Percentiles rank a stretch among this genome's conserved stretches.
These are phyloP conservation scores for Erythrophleum ivorense DNA, from an alignment of 331 rosid species.

Conservation along the genomic window DNA sequence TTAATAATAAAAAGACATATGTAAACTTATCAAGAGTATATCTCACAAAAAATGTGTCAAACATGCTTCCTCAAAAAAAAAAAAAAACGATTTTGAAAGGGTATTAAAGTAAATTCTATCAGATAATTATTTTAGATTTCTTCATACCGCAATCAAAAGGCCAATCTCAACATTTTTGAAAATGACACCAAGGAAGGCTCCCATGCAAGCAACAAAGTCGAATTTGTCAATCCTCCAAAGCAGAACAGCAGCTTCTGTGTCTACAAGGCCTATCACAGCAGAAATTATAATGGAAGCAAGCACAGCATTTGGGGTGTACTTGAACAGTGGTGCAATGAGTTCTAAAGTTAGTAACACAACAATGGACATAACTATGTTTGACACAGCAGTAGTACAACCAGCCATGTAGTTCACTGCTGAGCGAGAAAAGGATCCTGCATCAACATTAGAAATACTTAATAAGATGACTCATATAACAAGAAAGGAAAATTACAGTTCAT, in stretches of 20 bases:
- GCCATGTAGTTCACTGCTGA: conserved; percentile 89
- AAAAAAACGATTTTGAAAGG: too few species aligned
- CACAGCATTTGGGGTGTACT: conserved; percentile 89
- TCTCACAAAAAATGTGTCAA: too few species aligned
- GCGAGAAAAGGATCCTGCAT: conserved; percentile 82
- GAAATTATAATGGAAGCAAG: conserved; percentile 77
- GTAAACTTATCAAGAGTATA: too few species aligned
- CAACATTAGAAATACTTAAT: neutral
- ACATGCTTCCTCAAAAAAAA: too few species aligned
- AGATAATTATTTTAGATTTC: neutral
- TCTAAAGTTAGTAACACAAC: conserved; percentile 63
- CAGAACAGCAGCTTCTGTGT: conserved; percentile 57
- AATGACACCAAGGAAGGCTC: conserved; percentile 90
- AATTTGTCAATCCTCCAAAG: conserved; percentile 81
- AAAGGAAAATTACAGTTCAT: too few species aligned
- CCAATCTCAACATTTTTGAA: conserved; percentile 82
- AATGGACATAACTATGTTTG: conserved; percentile 77
- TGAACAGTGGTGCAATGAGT: conserved; percentile 73
- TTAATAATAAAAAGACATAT: too few species aligned
- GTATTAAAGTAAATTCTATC: neutral
- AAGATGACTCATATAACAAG: neutral
- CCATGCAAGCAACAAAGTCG: conserved; percentile 84
- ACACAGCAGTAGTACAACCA: conserved; percentile 78
- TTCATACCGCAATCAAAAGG: conserved; percentile 70
- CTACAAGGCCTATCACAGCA: conserved; percentile 60